phyloP scores from a whole-genome alignment of 805 yeast species.

The Zygosaccharomyces bailii region DNA sequence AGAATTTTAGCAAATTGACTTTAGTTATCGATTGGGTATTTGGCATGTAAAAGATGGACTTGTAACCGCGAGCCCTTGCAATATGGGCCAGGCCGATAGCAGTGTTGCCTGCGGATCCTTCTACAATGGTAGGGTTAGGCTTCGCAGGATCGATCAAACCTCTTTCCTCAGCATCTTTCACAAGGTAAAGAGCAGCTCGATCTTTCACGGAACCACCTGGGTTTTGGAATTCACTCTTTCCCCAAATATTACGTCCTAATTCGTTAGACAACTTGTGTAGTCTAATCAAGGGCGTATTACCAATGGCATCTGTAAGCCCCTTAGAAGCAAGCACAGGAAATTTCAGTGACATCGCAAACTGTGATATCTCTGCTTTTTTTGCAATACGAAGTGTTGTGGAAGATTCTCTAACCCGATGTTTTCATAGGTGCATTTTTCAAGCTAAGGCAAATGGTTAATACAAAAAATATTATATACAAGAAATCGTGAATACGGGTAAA shows the following conservation, averaged over 20 bases:
- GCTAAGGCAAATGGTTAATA: not conserved
- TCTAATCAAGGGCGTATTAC: slow-evolving; percentile 84
- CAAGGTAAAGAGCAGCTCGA: slow-evolving; percentile 76
- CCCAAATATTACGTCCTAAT: slow-evolving; percentile 72
- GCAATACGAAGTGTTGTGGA: not conserved
- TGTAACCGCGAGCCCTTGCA: slow-evolving; percentile 78
- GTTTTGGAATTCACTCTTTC: slow-evolving; percentile 88
- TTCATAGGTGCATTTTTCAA: not conserved
- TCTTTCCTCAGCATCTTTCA: slow-evolving; percentile 71
- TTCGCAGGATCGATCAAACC: slow-evolving; percentile 61
- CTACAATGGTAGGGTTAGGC: slow-evolving; percentile 69
- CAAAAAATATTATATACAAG: not conserved
- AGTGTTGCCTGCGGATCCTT: slow-evolving; percentile 96
- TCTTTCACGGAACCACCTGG: slow-evolving; percentile 94
- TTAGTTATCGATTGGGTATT: slow-evolving; percentile 81
- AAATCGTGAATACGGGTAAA: not conserved
- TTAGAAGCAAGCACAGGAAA: slow-evolving; percentile 58
- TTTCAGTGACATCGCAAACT: slow-evolving; percentile 6
- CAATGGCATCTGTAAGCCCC: slow-evolving; percentile 81
- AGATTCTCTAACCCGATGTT: no score
- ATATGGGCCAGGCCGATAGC: slow-evolving; percentile 86
- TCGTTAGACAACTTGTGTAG: slow-evolving; percentile 54
- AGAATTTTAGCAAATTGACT: slow-evolving; percentile 64
- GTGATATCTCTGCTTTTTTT: not conserved
- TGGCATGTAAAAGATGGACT: slow-evolving; percentile 86